Evolutionary conservation across 192 early-diverging fungal genomes (phyloP).

Genomic region (Coemansia sp.): DNA sequence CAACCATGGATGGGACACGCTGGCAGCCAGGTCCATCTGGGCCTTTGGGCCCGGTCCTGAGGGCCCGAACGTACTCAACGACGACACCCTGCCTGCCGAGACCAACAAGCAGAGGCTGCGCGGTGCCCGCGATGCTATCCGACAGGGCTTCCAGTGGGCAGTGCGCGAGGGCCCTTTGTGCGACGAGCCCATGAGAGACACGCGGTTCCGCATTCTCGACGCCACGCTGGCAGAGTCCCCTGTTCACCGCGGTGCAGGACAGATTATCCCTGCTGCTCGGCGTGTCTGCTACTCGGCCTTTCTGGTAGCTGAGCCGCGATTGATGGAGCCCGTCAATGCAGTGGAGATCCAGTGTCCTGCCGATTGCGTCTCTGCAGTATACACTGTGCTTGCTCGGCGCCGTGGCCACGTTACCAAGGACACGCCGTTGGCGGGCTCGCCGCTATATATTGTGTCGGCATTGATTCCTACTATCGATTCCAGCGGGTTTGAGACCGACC

Average conservation of each 20-base stretch:
- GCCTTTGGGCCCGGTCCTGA: conserved; percentile 92
- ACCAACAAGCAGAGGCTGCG: conserved; percentile 76
- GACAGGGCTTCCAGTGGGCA: conserved; percentile 98
- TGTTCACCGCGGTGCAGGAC: conserved; percentile 91
- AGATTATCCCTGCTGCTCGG: conserved; percentile 94
- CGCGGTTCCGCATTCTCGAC: conserved; percentile 91
- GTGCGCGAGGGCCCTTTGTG: conserved; percentile 92
- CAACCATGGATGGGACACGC: conserved; percentile 91
- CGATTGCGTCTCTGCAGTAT: conserved; percentile 92
- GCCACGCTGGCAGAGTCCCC: conserved; percentile 80
- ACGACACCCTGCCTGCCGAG: conserved; percentile 94
- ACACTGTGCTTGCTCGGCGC: conserved; percentile 89
- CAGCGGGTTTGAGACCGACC: conserved; percentile 93
- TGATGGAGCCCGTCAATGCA: conserved; percentile 97
- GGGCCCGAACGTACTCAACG: conserved; percentile 90
- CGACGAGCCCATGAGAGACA: conserved; percentile 96
- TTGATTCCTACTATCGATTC: conserved; percentile 95
- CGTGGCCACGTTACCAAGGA: conserved; percentile 96
- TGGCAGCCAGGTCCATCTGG: conserved; percentile 93
- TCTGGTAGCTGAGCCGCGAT: conserved; percentile 87
- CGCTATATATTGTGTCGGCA: conserved; percentile 90
- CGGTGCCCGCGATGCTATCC: conserved; percentile 78
- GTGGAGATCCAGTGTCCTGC: conserved; percentile 97
- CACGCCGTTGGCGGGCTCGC: conserved; percentile 89
- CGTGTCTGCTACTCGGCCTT: conserved; percentile 97